These are phyloP conservation scores for Phaeoacremonium minimum DNA, from an alignment of 2,329 filamentous ascomycete species.

Conservation along the genomic window DNA sequence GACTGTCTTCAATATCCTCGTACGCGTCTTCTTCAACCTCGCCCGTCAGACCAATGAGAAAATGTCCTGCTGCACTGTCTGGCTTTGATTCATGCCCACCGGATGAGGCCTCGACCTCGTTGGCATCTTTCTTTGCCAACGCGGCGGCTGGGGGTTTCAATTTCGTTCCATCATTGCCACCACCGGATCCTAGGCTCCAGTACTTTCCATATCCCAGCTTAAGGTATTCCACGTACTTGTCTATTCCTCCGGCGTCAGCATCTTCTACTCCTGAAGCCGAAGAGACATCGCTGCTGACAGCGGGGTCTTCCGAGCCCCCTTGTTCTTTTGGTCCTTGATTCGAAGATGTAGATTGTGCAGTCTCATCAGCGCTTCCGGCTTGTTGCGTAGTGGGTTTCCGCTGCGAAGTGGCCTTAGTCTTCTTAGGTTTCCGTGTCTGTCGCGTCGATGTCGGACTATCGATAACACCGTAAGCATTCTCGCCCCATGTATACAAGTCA, in stretches of 20 bases:
- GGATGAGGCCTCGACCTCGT: background rate
- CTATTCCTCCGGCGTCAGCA: slow-evolving; percentile 34
- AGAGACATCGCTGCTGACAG: background rate
- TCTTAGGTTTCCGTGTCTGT: slow-evolving; percentile 32
- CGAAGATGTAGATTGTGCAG: too few relatives aligned
- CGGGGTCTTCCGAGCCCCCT: too few relatives aligned
- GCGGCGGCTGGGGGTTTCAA: slow-evolving; percentile 4
- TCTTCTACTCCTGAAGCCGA: slow-evolving; percentile 1
- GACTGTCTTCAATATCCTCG: slow-evolving; percentile 22
- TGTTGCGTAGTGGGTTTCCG: too few relatives aligned
- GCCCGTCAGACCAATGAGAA: slow-evolving; percentile 65
- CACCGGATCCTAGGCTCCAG: slow-evolving; percentile 44
- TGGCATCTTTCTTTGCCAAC: too few relatives aligned
- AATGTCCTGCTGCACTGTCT: slow-evolving; percentile 36
- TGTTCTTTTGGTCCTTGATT: too few relatives aligned
- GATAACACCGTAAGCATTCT: slow-evolving; percentile 77
- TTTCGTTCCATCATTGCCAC: slow-evolving; percentile 9
- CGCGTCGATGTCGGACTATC: slow-evolving; percentile 71
- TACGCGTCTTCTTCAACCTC: slow-evolving; percentile 47
- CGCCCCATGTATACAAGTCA: slow-evolving; percentile 78
- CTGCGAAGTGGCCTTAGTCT: background rate
- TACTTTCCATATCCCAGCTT: slow-evolving; percentile 66
- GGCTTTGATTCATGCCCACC: background rate
- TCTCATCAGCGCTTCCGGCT: too few relatives aligned
- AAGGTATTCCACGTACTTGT: slow-evolving; percentile 59